Evolutionary conservation across 176 grass and related monocot species (phyloP), one percentile per base, ranked within the genome.

Genomic region (Cenchrus americanus): DNA sequence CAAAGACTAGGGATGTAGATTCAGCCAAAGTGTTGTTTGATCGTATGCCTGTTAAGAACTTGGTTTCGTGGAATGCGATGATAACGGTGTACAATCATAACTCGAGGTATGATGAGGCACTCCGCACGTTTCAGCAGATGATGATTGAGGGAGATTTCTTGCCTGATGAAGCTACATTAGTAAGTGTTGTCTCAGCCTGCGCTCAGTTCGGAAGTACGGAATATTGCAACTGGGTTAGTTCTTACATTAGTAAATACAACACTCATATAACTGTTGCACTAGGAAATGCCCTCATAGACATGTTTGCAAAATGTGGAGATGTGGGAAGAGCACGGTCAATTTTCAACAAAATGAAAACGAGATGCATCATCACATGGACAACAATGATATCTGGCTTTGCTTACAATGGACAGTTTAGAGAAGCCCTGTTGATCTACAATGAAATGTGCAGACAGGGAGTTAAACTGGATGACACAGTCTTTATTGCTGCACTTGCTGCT

Each of bases 261-360:
- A 43, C 41, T 37, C 77, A 75, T 23, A 32, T 87, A 41, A 84
- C 85, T 18, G 46, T 84, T 84, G 62, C 85, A 58, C 32, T 91
- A 63, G 89, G 80, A 76, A 91, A 91, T 87, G 80, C 85, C 71
- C 80, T 87, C 3, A 71, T 91, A 70, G 85, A 91, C 47, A 91
- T 91, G 85, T 91, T 87, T 80, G 76, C 89, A 27, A 91, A 91
- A 65, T 91, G 89, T 66, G 89, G 89, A 15, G 89, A 91, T 74
- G 59, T 91, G 37, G 65, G 58, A 19, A 76, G 69, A 75, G 85
- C 89, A 15, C 44, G 41, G 17, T 81, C 30, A 18, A 18, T 84
- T 21, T 91, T 91, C 51, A 7, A 87, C 19, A 57, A 66, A 79
- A 87, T 91, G 76, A 66, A 49, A 58, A 76, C 76, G 27, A 84